Evolutionary conservation across 257 asterid species (phyloP).

Genomic region (Solanum bukasovii): DNA sequence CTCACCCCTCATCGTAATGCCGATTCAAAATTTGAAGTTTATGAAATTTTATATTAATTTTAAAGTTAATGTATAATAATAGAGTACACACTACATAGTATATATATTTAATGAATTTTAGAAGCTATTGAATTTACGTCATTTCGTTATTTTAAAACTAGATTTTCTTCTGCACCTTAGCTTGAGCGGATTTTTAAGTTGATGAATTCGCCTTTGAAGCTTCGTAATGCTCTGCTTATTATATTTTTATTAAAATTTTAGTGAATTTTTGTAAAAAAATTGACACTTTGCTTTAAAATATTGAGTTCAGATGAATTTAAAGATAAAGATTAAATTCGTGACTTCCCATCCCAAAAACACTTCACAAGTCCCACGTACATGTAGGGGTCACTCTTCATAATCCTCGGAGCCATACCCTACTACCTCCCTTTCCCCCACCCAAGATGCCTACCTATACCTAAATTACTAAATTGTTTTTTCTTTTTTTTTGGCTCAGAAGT

Average conservation of each 20-base stretch:
- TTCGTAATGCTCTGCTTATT: background rate
- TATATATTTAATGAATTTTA: background rate
- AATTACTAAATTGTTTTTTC: background rate
- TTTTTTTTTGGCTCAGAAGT: background rate
- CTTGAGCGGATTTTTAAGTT: background rate
- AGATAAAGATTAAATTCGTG: accelerated
- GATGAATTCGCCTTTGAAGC: background rate
- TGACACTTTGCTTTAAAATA: background rate
- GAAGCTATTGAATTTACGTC: background rate
- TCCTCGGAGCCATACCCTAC: background rate
- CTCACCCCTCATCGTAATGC: background rate
- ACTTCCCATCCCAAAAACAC: background rate
- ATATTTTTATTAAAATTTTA: background rate
- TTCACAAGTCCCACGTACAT: background rate
- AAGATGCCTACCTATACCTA: background rate
- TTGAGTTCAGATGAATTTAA: background rate
- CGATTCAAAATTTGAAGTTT: background rate
- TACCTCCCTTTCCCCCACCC: background rate
- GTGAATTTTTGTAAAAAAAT: background rate
- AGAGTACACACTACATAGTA: background rate
- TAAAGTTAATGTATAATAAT: background rate
- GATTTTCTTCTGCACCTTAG: background rate
- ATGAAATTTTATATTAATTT: background rate
- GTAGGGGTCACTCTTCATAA: background rate
- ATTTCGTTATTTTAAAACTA: background rate